phyloP scores from a whole-genome alignment of 2,329 filamentous ascomycete genomes.

The Chaetomiaceae sp. region DNA sequence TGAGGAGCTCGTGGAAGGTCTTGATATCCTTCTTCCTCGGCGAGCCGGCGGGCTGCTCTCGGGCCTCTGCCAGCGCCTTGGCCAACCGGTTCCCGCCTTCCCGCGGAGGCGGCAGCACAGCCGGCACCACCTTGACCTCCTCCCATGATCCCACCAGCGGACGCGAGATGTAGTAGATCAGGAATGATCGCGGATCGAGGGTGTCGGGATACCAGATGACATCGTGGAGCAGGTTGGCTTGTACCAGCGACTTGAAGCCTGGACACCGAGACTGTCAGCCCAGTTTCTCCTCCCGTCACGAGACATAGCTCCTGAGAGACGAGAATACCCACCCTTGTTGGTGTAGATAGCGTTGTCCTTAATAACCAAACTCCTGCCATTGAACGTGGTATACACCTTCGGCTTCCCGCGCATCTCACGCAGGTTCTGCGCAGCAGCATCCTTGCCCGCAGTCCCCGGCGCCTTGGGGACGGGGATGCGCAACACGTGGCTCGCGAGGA shows the following conservation, averaged over 20 bases:
- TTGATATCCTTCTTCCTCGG: conserved; percentile 85
- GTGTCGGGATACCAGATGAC: conserved; percentile 82
- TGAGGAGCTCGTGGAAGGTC: conserved; percentile 83
- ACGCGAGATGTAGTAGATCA: conserved; percentile 91
- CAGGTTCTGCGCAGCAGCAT: conserved; percentile 55
- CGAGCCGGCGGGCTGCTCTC: conserved; percentile 42
- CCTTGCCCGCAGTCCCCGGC: conserved; percentile 50
- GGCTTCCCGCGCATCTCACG: conserved; percentile 89
- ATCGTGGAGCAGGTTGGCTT: conserved; percentile 82
- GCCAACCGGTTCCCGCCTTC: conserved; percentile 20
- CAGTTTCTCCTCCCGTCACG: neutral
- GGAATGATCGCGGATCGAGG: conserved; percentile 88
- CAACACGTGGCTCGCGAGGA: conserved; percentile 93
- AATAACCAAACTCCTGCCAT: conserved; percentile 87
- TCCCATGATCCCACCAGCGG: conserved; percentile 83
- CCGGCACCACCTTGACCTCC: conserved; percentile 65
- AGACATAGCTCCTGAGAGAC: neutral
- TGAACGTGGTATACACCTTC: conserved; percentile 88
- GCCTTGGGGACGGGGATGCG: conserved; percentile 62
- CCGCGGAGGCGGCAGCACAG: conserved; percentile 48
- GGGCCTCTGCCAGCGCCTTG: conserved; percentile 31
- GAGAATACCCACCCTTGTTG: conserved; percentile 71
- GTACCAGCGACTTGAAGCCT: conserved; percentile 90
- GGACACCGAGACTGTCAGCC: conserved; percentile 9
- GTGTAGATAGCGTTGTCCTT: conserved; percentile 92